A percentile compares a stretch with the other conserved stretches of the same genome.
phyloP scores from a whole-genome alignment of 2,329 filamentous ascomycete genomes.

The Aspergillus fumigatiaffinis region DNA sequence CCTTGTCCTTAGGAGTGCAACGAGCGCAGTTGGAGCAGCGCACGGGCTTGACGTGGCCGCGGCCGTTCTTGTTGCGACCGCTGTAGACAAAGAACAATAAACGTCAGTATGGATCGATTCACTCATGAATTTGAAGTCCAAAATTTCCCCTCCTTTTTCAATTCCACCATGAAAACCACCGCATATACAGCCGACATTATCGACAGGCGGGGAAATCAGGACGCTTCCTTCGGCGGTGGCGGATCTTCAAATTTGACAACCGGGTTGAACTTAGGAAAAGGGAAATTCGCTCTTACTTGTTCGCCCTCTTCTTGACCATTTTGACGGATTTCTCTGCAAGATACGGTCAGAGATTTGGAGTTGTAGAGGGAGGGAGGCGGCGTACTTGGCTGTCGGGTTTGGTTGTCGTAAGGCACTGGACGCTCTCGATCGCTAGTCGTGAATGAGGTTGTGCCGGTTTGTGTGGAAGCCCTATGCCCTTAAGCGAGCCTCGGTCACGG shows the following conservation, averaged over 20 bases:
- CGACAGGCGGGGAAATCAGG: not conserved
- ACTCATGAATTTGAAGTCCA: not conserved
- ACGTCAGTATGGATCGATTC: constrained; percentile 28
- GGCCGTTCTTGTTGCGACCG: constrained; percentile 99
- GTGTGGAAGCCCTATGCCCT: constrained; percentile 38
- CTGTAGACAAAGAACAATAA: constrained; percentile 46
- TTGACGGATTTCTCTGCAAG: constrained; percentile 49
- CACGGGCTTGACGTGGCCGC: constrained; percentile 99
- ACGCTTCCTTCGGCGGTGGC: constrained; percentile 11
- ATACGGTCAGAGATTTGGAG: constrained; percentile 27
- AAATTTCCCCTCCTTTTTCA: not conserved
- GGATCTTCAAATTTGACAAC: constrained; percentile 22
- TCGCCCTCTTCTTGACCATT: constrained; percentile 74
- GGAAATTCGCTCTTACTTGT: constrained; percentile 56
- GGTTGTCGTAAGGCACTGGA: constrained; percentile 37
- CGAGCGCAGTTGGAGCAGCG: constrained; percentile 84
- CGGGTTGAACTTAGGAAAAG: constrained; percentile 23
- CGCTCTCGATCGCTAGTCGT: constrained; percentile 23
- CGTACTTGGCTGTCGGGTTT: constrained; percentile 41
- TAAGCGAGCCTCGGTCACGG: constrained; percentile 36
- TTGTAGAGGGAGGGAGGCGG: constrained; percentile 21
- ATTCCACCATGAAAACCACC: not conserved
- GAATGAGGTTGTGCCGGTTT: constrained; percentile 33
- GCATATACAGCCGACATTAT: not conserved
- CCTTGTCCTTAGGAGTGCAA: constrained; percentile 99